Conservation (phyloP, 2,329 filamentous ascomycete genomes). For the Calonectria pauciramosa region DNA sequence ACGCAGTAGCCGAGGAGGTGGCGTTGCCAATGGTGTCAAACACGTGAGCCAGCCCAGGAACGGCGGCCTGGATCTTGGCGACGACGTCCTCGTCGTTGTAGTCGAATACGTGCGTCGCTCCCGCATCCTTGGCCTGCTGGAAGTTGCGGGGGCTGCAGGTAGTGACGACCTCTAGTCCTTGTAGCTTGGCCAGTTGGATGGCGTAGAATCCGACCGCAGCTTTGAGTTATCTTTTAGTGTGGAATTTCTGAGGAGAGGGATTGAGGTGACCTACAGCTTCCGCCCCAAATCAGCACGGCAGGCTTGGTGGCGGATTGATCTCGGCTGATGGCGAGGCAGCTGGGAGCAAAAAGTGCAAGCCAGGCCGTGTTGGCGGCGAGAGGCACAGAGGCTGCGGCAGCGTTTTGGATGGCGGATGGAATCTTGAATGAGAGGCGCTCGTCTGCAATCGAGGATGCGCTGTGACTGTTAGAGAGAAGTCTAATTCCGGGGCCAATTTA, state of each 20-base stretch:
- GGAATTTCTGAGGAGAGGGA: too few relatives aligned
- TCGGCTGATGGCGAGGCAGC: constrained; percentile 48
- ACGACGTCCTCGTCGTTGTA: constrained; percentile 54
- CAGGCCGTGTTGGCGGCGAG: constrained; percentile 54
- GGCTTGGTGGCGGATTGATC: not conserved
- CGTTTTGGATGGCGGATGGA: constrained; percentile 41
- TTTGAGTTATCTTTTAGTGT: constrained; percentile 16
- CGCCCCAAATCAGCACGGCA: constrained; percentile 56
- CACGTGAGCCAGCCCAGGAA: constrained; percentile 50
- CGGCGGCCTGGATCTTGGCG: constrained; percentile 48
- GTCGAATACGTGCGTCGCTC: constrained; percentile 55
- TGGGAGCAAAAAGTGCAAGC: constrained; percentile 54
- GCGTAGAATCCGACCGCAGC: constrained; percentile 36
- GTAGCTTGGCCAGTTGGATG: constrained; percentile 50
- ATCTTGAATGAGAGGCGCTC: constrained; percentile 56
- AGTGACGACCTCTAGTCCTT: constrained; percentile 49
- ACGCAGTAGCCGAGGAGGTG: constrained; percentile 50
- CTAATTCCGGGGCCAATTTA: fast-evolving
- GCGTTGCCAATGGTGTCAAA: constrained; percentile 59
- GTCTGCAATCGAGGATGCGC: constrained; percentile 55
- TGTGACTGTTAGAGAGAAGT: constrained; percentile 20
- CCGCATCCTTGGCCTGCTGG: constrained; percentile 46
- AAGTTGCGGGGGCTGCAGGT: constrained; percentile 52
- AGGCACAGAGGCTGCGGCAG: constrained; percentile 52
- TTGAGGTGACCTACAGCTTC: constrained; percentile 50